Evolutionary conservation across 1,284 basidiomycete species (phyloP), one percentile per base, ranked within the genome.

Genomic region (Blastosporella zonata): DNA sequence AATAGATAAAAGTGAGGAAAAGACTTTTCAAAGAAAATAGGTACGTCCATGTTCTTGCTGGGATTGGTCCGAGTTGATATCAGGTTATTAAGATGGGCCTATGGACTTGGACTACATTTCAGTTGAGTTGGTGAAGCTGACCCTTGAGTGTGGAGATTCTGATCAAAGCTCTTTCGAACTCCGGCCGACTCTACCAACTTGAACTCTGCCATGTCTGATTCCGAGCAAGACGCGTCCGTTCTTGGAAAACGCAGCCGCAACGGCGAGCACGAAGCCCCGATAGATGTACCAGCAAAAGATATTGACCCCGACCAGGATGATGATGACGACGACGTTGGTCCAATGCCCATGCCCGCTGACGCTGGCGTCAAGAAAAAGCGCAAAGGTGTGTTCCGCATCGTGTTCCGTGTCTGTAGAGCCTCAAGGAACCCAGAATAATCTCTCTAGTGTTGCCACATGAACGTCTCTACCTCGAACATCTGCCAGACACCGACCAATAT

Each of bases 401-500:
- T 53, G 35, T 36, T 54, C 40, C 35, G 33, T 25, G 45, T 68
- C 71, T 78, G 34, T 68, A 79, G 46, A 73, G 75, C 54, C 81
- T 66, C 58, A 65, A 62, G 54, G 47, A 49, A 61, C 44, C 57
- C 53, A 61, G 60, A 59, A 56, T 49, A 34, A 54, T 46, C 18
- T 50, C 22, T 58, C 46, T 63, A 78, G 75, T 75, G 50, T 65
- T 71, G 17, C 73, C 68, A 0, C 72, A 76, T 62, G 71, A 77
- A 71, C 79, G 82, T 55, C 75, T 97, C 23, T 98, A 91, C 68
- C 78, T 99, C 39, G 90, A 93, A 40, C 91, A 96, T 66, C 74
- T 99, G 22, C 97, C 97, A 1, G 83, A 83, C 60, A 83, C 93
- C 43, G 92, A 97, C 63, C 84, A 97, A 58, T 99, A 99, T 70